phyloP scores from a whole-genome alignment of 139 green algal species.

The Pleodorina starrii region DNA sequence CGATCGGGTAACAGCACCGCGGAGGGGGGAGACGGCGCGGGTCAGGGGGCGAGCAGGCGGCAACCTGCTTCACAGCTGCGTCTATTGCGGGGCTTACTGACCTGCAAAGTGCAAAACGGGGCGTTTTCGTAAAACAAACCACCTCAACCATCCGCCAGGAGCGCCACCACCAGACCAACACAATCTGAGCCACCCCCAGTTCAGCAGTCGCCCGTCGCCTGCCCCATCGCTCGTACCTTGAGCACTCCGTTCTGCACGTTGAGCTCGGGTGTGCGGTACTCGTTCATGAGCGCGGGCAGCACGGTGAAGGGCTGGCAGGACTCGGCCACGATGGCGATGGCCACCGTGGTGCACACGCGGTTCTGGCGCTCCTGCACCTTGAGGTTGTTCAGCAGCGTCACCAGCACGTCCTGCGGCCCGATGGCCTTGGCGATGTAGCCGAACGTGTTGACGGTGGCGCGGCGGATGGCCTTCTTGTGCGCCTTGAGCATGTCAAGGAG shows the following conservation, averaged over 20 bases:
- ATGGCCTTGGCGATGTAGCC: slow-evolving; percentile 99
- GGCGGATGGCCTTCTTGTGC: slow-evolving; percentile 96
- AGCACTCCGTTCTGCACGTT: slow-evolving; percentile 99
- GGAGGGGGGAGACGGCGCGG: background rate
- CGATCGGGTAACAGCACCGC: background rate
- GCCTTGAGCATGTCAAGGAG: slow-evolving; percentile 98
- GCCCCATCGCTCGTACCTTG: slow-evolving; percentile 84
- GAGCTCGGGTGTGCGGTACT: slow-evolving; percentile 97
- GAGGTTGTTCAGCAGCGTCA: slow-evolving; percentile 99
- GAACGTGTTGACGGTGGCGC: slow-evolving; percentile 99
- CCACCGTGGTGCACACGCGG: slow-evolving; percentile 98
- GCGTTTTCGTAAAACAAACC: too few species aligned
- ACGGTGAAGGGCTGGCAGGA: slow-evolving; percentile 99
- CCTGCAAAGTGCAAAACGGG: too few species aligned
- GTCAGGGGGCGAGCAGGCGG: too few species aligned
- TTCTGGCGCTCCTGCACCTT: slow-evolving; percentile 99
- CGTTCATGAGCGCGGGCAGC: slow-evolving; percentile 98
- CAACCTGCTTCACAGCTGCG: too few species aligned
- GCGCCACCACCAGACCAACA: too few species aligned
- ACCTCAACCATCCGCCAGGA: too few species aligned
- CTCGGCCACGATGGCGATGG: slow-evolving; percentile 99
- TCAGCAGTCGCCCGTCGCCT: too few species aligned
- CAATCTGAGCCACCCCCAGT: too few species aligned
- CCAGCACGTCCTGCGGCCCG: slow-evolving; percentile 97
- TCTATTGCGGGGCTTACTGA: too few species aligned